These are phyloP conservation scores for Diatrype stigma DNA, from an alignment of 2,329 filamentous ascomycete genomes.

Conservation along the genomic window DNA sequence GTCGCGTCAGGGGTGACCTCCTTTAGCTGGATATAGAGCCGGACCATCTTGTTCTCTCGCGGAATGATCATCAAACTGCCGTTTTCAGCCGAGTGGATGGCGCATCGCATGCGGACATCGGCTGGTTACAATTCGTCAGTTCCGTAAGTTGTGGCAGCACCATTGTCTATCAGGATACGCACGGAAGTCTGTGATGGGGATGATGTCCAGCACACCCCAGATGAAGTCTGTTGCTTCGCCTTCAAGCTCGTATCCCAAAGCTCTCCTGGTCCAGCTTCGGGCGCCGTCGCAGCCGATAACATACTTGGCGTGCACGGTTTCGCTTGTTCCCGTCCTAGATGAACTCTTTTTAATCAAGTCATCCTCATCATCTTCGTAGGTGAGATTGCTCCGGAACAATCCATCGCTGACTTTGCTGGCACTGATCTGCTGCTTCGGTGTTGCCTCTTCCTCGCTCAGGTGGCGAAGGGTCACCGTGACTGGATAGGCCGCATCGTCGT, in stretches of 20 bases:
- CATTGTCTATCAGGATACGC: no score
- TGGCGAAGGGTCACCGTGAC: slow-evolving; percentile 56
- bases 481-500: slow-evolving; percentile 52
- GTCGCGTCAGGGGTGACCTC: slow-evolving; percentile 41
- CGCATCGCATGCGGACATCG: slow-evolving; percentile 49
- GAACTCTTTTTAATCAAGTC: slow-evolving; percentile 36
- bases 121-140: slow-evolving; percentile 30
- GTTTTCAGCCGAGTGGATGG: slow-evolving; percentile 44
- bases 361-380: slow-evolving; percentile 50
- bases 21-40: slow-evolving; percentile 54
- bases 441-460: slow-evolving; percentile 54
- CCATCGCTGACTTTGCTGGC: slow-evolving; percentile 45
- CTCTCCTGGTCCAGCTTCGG: slow-evolving; percentile 18
- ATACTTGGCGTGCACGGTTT: slow-evolving; percentile 26
- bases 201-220: slow-evolving; percentile 38
- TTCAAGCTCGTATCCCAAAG: slow-evolving; percentile 39
- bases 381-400: slow-evolving; percentile 56
- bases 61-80: slow-evolving; percentile 57
- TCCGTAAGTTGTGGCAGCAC: neutral
- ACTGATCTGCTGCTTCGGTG: slow-evolving; percentile 35
- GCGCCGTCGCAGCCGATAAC: slow-evolving; percentile 22
- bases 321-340: slow-evolving; percentile 15
- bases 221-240: slow-evolving; percentile 47
- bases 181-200: slow-evolving; percentile 41
- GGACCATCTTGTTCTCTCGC: slow-evolving; percentile 53